Conservation (phyloP, 2,329 filamentous ascomycete genomes). For the Intubia oerlemansii region DNA sequence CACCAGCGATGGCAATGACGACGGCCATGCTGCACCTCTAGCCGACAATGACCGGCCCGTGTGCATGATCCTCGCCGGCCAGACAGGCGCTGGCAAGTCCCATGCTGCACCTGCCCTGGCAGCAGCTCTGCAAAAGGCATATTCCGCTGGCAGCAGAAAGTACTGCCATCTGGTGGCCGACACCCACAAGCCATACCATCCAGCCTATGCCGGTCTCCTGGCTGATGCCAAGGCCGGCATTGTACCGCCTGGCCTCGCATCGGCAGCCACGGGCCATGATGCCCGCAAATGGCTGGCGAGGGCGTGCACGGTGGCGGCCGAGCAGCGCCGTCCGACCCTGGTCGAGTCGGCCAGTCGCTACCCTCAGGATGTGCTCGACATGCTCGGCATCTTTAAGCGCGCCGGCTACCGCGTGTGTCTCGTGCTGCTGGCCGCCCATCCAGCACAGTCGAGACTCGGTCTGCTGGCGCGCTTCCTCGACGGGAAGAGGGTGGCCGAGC, state of each 20-base stretch:
- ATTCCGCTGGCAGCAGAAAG: background rate
- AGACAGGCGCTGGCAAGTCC: conserved; percentile 26
- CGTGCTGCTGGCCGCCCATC: conserved; percentile 20
- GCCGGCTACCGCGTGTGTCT: conserved; percentile 18
- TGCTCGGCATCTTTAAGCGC: conserved; percentile 15
- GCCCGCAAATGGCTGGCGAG: conserved; percentile 22
- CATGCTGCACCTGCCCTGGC: conserved; percentile 19
- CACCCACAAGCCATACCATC: conserved; percentile 27
- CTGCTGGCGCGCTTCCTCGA: conserved; percentile 19
- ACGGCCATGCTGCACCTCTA: no score
- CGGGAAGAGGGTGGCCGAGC: conserved; percentile 15
- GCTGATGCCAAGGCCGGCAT: conserved; percentile 5
- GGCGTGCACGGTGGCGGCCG: conserved; percentile 15
- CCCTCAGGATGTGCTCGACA: conserved; percentile 17
- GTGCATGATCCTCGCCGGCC: conserved; percentile 22
- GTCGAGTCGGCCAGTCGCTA: conserved; percentile 24
- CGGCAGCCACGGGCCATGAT: conserved; percentile 17
- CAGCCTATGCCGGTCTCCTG: conserved; percentile 16
- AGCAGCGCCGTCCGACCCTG: conserved; percentile 15
- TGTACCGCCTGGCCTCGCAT: conserved; percentile 15
- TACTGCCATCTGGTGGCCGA: conserved; percentile 24
- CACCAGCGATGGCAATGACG: no score
- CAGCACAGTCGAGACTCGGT: conserved; percentile 19
- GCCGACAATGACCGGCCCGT: conserved; percentile 14
- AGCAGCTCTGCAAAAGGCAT: conserved; percentile 11